Evolutionary conservation across 352 stramenopile genomes (phyloP).

Genomic region (Discostella stelligera): DNA sequence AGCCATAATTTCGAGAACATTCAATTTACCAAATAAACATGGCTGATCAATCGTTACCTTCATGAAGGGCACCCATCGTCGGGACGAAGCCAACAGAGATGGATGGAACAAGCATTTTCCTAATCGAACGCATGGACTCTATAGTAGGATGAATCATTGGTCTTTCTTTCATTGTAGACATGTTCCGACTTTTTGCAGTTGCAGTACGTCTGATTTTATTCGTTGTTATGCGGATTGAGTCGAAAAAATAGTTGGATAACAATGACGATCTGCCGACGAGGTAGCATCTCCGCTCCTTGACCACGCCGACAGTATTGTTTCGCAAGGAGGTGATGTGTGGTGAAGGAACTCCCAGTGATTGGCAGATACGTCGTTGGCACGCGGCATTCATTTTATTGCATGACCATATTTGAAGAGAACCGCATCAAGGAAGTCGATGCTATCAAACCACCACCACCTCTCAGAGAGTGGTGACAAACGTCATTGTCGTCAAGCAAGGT

Average conservation of each 20-base stretch:
- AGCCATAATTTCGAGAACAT: conserved; percentile 18
- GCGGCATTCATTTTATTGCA: neutral
- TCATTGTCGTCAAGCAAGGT: neutral
- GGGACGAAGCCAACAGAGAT: conserved; percentile 94
- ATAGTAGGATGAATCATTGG: conserved; percentile 57
- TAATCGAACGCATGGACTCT: conserved; percentile 55
- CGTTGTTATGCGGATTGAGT: neutral
- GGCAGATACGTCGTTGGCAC: conserved; percentile 6
- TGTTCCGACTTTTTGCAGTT: neutral
- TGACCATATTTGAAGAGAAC: neutral
- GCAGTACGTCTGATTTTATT: neutral
- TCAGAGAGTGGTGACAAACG: neutral
- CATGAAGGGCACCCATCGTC: conserved; percentile 99
- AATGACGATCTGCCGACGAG: neutral
- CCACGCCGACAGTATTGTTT: neutral
- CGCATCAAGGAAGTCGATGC: neutral
- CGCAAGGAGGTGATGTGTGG: neutral
- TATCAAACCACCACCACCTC: neutral
- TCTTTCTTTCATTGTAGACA: conserved; percentile 17
- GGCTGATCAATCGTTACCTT: conserved; percentile 66
- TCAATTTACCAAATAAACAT: conserved; percentile 1
- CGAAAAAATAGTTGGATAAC: neutral
- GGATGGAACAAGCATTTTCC: conserved; percentile 46
- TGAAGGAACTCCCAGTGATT: neutral
- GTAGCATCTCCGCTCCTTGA: neutral